Percentiles rank a stretch among this genome's conserved stretches.
phyloP scores from a whole-genome alignment of 2,329 filamentous ascomycete species.

The Fusarium irregulare region DNA sequence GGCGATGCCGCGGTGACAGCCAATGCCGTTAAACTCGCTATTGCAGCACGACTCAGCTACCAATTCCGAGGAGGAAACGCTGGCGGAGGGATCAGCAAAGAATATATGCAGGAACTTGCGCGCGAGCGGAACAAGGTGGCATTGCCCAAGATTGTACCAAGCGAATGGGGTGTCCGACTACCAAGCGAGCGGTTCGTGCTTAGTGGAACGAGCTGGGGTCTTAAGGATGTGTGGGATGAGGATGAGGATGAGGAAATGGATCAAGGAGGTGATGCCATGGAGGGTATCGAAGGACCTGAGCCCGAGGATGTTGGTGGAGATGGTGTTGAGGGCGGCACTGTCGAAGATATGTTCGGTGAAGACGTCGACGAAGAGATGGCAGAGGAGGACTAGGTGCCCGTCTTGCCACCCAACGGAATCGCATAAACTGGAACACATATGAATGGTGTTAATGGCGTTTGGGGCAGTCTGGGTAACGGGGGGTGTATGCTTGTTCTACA shows the following conservation, averaged over 20 bases:
- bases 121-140: slow-evolving; percentile 75
- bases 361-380: slow-evolving; percentile 69
- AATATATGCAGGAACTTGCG: slow-evolving; percentile 81
- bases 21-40: slow-evolving; percentile 78
- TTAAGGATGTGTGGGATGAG: slow-evolving; percentile 68
- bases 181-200: slow-evolving; percentile 76
- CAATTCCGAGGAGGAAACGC: slow-evolving; percentile 71
- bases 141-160: slow-evolving; percentile 70
- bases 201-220: slow-evolving; percentile 72
- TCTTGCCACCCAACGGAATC: slow-evolving; percentile 10
- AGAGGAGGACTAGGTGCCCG: slow-evolving; percentile 49
- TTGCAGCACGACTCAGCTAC: slow-evolving; percentile 73
- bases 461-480: slow-evolving; percentile 1
- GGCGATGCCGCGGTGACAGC: slow-evolving; percentile 70
- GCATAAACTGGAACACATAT: slow-evolving; percentile 8
- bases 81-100: slow-evolving; percentile 71
- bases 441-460: slow-evolving; percentile 39
- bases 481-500: slow-evolving; percentile 11
- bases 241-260: slow-evolving; percentile 55
- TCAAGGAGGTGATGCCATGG: slow-evolving; percentile 60
- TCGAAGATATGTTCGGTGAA: slow-evolving; percentile 66
- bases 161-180: slow-evolving; percentile 75
- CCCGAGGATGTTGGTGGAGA: slow-evolving; percentile 59
- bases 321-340: slow-evolving; percentile 61
- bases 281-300: slow-evolving; percentile 57